A percentile compares a stretch with the other conserved stretches of the same genome.
Conservation (phyloP, 768 basidiomycete genomes). For the Leucosporidium yakuticum region DNA sequence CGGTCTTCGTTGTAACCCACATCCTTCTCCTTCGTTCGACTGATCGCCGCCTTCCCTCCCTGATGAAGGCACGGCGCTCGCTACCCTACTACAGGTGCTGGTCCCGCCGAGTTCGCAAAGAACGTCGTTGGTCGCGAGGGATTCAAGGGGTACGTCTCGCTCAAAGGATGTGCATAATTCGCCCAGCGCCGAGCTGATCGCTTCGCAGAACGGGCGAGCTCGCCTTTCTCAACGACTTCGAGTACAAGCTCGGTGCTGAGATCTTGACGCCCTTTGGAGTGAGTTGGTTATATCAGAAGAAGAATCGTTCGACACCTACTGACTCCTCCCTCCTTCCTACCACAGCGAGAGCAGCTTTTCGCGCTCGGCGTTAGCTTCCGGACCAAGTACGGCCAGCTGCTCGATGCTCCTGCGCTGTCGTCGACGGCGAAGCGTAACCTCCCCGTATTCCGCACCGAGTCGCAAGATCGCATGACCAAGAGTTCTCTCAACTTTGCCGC, state of each 20-base stretch:
- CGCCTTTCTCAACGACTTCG: slow-evolving; percentile 74
- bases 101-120: slow-evolving; percentile 55
- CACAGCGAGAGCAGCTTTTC: slow-evolving; percentile 79
- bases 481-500: slow-evolving; percentile 51
- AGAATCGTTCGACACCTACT: too few species aligned
- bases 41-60: too few species aligned
- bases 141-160: slow-evolving; percentile 42
- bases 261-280: slow-evolving; percentile 63
- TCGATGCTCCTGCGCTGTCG: slow-evolving; percentile 52
- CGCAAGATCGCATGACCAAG: slow-evolving; percentile 53
- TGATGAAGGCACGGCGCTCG: slow-evolving; percentile 59
- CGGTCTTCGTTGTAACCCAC: neutral
- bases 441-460: slow-evolving; percentile 62
- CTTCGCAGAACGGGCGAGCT: slow-evolving; percentile 52
- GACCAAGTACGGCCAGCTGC: slow-evolving; percentile 64
- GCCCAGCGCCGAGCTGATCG: neutral
- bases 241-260: slow-evolving; percentile 83
- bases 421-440: slow-evolving; percentile 48
- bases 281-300: too few species aligned
- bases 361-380: slow-evolving; percentile 65
- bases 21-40: too few species aligned
- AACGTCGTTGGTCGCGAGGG: slow-evolving; percentile 48
- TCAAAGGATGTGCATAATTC: too few species aligned
- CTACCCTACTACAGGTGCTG: slow-evolving; percentile 46
- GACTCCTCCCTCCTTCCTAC: slow-evolving; percentile 79